phyloP scores from a whole-genome alignment of 2,329 filamentous ascomycete species.

The Penicillium sp. region DNA sequence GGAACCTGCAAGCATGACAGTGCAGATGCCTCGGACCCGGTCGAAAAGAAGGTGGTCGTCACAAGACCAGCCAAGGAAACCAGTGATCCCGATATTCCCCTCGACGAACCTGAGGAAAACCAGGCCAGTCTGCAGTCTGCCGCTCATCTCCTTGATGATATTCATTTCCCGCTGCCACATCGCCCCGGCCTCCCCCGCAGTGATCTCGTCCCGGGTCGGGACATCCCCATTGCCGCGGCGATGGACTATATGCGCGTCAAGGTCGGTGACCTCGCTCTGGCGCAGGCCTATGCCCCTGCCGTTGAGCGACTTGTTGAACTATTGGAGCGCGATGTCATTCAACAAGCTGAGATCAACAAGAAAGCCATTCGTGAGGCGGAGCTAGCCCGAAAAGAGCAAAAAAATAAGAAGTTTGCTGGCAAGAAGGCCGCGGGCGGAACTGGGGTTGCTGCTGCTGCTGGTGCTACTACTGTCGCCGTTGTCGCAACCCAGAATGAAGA shows the following conservation, averaged over 20 bases:
- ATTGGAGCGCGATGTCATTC: slow-evolving; percentile 27
- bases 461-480: slow-evolving; percentile 3
- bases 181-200: slow-evolving; percentile 1
- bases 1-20: slow-evolving; percentile 9
- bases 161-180: slow-evolving; percentile 5
- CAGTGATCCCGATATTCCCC: slow-evolving; percentile 19
- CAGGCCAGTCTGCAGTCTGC: not conserved
- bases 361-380: slow-evolving; percentile 19
- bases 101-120: slow-evolving; percentile 23
- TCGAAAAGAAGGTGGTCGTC: not conserved
- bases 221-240: slow-evolving; percentile 52
- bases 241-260: slow-evolving; percentile 61
- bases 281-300: slow-evolving; percentile 53
- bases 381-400: slow-evolving; percentile 17
- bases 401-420: slow-evolving; percentile 20
- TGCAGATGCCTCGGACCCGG: not conserved
- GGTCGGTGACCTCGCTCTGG: slow-evolving; percentile 52
- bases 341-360: slow-evolving; percentile 23
- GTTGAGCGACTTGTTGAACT: slow-evolving; percentile 48
- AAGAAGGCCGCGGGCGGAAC: slow-evolving; percentile 12
- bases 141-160: slow-evolving; percentile 11
- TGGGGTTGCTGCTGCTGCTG: slow-evolving; percentile 1
- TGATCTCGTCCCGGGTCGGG: slow-evolving; percentile 20
- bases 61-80: slow-evolving; percentile 11
- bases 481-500: slow-evolving; percentile 5